A percentile compares a stretch with the other conserved stretches of the same genome.
phyloP scores from a whole-genome alignment of 2,329 filamentous ascomycete genomes.

The Fusarium paranaense region DNA sequence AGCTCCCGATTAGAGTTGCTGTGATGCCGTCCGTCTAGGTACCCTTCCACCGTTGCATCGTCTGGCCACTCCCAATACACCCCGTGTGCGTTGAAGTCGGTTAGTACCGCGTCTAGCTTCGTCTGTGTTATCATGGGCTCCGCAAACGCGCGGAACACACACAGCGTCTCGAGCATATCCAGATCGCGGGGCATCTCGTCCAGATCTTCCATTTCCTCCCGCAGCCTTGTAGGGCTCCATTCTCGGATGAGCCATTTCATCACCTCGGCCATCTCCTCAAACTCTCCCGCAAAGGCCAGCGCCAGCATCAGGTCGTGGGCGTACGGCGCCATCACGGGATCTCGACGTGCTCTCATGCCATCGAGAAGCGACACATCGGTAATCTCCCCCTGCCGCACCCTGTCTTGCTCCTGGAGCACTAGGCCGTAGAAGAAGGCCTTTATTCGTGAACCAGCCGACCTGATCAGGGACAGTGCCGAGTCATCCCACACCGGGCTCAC shows the following conservation, averaged over 20 bases:
- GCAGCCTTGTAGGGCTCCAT: slow-evolving; percentile 51
- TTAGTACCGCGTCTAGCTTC: slow-evolving; percentile 48
- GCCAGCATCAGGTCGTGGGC: slow-evolving; percentile 71
- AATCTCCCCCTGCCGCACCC: slow-evolving; percentile 23
- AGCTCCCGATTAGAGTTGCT: slow-evolving; percentile 43
- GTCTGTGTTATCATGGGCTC: slow-evolving; percentile 53
- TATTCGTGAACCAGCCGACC: slow-evolving; percentile 38
- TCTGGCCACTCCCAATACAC: slow-evolving; percentile 55
- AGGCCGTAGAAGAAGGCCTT: slow-evolving; percentile 45
- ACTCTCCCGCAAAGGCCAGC: slow-evolving; percentile 71
- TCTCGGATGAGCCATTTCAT: slow-evolving; percentile 69
- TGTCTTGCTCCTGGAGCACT: slow-evolving; percentile 40
- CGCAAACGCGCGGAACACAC: slow-evolving; percentile 62
- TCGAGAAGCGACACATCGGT: slow-evolving; percentile 48
- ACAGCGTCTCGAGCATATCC: slow-evolving; percentile 55
- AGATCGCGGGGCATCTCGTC: slow-evolving; percentile 49
- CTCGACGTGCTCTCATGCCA: slow-evolving; percentile 47
- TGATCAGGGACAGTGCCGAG: slow-evolving; percentile 30
- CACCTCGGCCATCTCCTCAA: slow-evolving; percentile 66
- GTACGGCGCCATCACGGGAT: slow-evolving; percentile 52
- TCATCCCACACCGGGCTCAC: slow-evolving; percentile 1
- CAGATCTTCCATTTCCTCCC: slow-evolving; percentile 51
- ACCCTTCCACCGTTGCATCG: slow-evolving; percentile 50
- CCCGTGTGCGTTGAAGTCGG: slow-evolving; percentile 39
- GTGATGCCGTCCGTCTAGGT: slow-evolving; percentile 41